These are phyloP conservation scores for Arctium minus DNA, from an alignment of 129 eudicot genomes.

Conservation along the genomic window DNA sequence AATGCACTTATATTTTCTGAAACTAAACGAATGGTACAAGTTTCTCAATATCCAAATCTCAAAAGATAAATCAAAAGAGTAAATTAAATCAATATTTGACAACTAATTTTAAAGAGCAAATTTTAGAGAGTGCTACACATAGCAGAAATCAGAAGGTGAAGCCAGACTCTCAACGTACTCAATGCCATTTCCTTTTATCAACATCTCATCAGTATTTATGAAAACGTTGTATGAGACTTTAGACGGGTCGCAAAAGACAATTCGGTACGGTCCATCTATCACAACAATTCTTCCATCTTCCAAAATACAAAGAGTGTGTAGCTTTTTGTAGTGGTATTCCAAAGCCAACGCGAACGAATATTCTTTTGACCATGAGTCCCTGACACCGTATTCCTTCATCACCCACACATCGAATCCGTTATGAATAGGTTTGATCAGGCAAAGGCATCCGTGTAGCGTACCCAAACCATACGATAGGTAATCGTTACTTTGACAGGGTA, in stretches of 20 bases:
- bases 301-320: background rate
- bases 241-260: background rate
- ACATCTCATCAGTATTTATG: no score
- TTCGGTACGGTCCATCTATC: background rate
- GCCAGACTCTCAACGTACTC: constrained; percentile 2
- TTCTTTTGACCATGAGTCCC: background rate
- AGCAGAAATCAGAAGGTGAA: background rate
- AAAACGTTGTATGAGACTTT: background rate
- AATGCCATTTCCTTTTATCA: background rate
- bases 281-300: background rate
- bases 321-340: background rate
- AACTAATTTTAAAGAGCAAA: no score
- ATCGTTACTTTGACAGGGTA: background rate
- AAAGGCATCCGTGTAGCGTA: constrained; percentile 4
- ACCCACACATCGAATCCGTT: background rate
- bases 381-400: background rate
- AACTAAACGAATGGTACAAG: no score
- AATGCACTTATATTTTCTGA: no score
- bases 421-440: background rate
- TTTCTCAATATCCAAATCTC: no score
- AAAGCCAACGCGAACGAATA: background rate
- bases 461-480: background rate
- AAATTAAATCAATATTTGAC: no score
- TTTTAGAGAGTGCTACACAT: background rate
- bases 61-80: no score